These are phyloP conservation scores for Didymella pomorum DNA, from an alignment of 2,329 filamentous ascomycete species.

Conservation along the genomic window DNA sequence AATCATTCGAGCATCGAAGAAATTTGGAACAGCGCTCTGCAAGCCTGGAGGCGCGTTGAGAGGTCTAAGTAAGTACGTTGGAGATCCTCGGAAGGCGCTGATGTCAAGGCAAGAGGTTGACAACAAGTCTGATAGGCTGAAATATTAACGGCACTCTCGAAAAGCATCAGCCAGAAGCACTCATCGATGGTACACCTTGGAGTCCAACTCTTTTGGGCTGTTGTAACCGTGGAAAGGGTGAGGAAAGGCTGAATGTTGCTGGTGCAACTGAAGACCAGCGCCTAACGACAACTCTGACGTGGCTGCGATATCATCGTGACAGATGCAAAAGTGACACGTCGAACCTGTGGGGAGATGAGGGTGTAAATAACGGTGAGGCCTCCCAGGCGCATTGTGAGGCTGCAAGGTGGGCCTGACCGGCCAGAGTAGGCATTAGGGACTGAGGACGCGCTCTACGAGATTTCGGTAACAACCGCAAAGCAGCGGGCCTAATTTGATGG, in stretches of 20 bases:
- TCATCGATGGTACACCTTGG: neutral
- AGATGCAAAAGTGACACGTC: slow-evolving; percentile 8
- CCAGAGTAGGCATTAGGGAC: slow-evolving; percentile 8
- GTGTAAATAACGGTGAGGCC: slow-evolving; percentile 3
- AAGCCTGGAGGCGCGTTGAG: slow-evolving; percentile 6
- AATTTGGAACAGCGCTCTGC: slow-evolving; percentile 6
- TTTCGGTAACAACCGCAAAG: neutral
- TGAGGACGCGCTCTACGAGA: neutral
- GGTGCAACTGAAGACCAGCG: neutral
- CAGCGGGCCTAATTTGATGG: neutral
- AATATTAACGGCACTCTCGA: neutral
- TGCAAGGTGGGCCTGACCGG: slow-evolving; percentile 11
- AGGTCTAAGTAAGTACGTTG: slow-evolving; percentile 14
- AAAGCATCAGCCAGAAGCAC: neutral
- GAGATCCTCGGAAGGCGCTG: neutral
- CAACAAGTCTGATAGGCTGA: neutral
- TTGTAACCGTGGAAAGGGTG: slow-evolving; percentile 8
- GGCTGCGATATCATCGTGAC: neutral
- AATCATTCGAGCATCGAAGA: slow-evolving; percentile 4
- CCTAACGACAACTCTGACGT: slow-evolving; percentile 3
- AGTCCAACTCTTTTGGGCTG: neutral
- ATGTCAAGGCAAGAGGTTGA: slow-evolving; percentile 3
- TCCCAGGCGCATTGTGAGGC: slow-evolving; percentile 8
- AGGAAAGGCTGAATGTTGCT: slow-evolving; percentile 4
- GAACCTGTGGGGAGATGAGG: slow-evolving; percentile 7